Evolutionary conservation across 257 asterid genomes (phyloP).

Genomic region (Primulina tabacum): DNA sequence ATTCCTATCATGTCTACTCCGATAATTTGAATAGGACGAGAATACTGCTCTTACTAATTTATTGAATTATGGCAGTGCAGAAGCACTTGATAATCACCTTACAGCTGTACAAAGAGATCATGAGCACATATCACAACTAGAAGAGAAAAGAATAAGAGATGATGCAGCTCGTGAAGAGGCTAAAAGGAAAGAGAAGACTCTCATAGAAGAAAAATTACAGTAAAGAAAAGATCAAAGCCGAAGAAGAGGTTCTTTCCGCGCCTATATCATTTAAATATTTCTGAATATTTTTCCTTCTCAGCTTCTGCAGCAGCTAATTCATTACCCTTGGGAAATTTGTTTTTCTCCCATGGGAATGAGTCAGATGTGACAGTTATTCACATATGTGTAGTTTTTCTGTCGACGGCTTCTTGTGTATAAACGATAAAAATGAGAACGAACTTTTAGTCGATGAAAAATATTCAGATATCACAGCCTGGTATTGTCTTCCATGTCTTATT

Average conservation of each 20-base stretch:
- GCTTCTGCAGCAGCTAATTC: no score
- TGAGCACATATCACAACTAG: slow-evolving; percentile 78
- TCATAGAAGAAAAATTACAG: slow-evolving; percentile 63
- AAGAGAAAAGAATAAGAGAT: slow-evolving; percentile 85
- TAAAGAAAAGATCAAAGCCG: slow-evolving; percentile 69
- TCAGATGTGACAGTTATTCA: not conserved
- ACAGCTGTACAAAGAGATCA: slow-evolving; percentile 88
- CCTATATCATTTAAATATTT: slow-evolving; percentile 4
- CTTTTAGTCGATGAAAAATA: no score
- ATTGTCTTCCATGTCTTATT: no score
- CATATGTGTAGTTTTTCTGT: not conserved
- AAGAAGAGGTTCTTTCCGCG: slow-evolving; percentile 63
- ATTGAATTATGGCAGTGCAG: slow-evolving; percentile 56
- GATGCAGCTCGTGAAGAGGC: slow-evolving; percentile 91
- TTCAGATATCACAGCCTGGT: no score
- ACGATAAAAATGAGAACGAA: not conserved
- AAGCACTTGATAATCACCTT: slow-evolving; percentile 85
- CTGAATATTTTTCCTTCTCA: no score
- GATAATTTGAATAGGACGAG: slow-evolving; percentile 16
- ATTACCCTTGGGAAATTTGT: not conserved
- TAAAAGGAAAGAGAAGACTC: slow-evolving; percentile 65
- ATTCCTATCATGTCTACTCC: not conserved
- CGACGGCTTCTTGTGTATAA: not conserved
- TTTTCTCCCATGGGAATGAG: not conserved
- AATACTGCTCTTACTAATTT: slow-evolving; percentile 26